A percentile compares a stretch with the other conserved stretches of the same genome.
Evolutionary conservation across 2,329 filamentous ascomycete genomes (phyloP).

Genomic region (Gaeumannomyces tritici): DNA sequence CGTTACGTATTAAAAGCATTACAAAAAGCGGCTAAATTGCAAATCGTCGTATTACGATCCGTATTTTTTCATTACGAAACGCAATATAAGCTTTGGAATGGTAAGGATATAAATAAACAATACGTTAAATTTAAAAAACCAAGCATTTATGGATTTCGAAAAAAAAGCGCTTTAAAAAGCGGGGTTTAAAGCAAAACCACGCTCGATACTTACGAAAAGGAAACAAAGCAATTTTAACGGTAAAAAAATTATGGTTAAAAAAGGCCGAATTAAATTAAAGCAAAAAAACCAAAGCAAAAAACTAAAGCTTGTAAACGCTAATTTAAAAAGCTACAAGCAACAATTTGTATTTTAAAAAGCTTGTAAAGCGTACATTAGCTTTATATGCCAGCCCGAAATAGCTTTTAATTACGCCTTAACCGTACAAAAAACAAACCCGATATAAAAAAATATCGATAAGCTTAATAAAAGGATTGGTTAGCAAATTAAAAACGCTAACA

Average conservation of each 20-base stretch:
- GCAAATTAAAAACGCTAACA: neutral
- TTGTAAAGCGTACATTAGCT: neutral
- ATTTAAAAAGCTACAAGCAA: neutral
- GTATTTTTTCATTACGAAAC: no score
- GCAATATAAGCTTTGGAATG: no score
- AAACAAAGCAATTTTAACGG: no score
- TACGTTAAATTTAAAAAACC: no score
- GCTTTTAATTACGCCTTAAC: neutral
- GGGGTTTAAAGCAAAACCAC: neutral
- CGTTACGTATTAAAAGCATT: neutral
- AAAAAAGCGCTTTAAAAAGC: neutral
- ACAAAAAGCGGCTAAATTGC: no score
- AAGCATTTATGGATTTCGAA: neutral
- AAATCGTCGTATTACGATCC: no score
- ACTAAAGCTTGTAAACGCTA: neutral
- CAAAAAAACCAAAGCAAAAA: neutral
- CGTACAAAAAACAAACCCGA: no score
- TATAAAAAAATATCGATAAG: neutral
- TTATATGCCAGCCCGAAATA: neutral
- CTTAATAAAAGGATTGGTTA: neutral
- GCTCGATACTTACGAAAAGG: no score
- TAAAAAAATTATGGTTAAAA: no score
- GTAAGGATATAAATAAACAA: no score
- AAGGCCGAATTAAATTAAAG: no score
- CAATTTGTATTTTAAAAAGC: neutral